These are phyloP conservation scores for Apiospora malaysiana DNA, from an alignment of 2,329 filamentous ascomycete species.

Conservation along the genomic window DNA sequence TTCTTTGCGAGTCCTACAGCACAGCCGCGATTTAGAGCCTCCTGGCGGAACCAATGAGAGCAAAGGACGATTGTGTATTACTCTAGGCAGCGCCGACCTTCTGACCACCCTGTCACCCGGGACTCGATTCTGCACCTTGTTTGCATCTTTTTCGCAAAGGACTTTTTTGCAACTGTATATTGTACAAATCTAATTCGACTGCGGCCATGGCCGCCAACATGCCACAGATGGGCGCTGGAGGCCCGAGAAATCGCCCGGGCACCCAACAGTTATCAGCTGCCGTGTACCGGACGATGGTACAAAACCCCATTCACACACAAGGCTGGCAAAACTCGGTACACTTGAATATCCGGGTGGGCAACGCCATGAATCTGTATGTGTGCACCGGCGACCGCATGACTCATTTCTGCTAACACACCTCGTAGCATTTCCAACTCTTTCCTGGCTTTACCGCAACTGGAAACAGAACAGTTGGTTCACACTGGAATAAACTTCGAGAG, in stretches of 20 bases:
- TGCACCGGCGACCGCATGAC: neutral
- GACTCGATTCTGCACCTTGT: neutral
- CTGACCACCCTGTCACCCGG: neutral
- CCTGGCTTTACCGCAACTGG: conserved; percentile 49
- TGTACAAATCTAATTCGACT: conserved; percentile 26
- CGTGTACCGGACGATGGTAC: conserved; percentile 43
- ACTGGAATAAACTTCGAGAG: conserved; percentile 55
- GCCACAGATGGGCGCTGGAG: conserved; percentile 59
- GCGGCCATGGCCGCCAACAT: conserved; percentile 67
- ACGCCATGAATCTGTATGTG: conserved; percentile 45
- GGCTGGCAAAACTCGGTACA: conserved; percentile 43
- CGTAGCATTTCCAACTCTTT: conserved; percentile 58
- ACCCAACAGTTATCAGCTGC: conserved; percentile 47
- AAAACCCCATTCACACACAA: conserved; percentile 22
- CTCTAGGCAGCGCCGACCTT: conserved; percentile 10
- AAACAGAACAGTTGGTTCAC: conserved; percentile 48
- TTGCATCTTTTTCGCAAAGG: neutral
- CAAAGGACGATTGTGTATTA: conserved; percentile 7
- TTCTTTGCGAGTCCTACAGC: conserved; percentile 13
- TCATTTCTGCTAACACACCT: conserved; percentile 25
- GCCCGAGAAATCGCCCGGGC: conserved; percentile 49
- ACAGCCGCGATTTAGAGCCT: conserved; percentile 5
- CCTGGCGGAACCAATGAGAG: conserved; percentile 5
- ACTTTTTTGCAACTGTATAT: conserved; percentile 27
- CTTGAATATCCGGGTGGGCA: conserved; percentile 40